Base-by-base conservation (phyloP, 352 stramenopile species). In the Globisporangium uncinulatum region DNA sequence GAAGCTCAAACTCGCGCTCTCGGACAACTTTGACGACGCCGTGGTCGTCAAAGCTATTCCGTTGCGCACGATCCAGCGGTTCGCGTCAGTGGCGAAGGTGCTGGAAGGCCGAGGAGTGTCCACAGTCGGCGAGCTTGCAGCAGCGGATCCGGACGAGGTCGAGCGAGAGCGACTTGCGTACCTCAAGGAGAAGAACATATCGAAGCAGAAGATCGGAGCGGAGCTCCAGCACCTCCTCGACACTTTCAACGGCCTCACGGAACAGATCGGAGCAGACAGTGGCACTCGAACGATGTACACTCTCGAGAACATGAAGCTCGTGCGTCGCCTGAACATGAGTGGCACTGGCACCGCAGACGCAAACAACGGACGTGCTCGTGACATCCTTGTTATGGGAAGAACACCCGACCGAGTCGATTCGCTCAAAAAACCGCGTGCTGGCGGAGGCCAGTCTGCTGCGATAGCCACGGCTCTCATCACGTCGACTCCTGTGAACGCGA, bases 11-110 rank as follows among this genome's bases (percentile, higher is more conserved):
- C 71, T 90, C 39, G 72, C 76, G 20, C 61, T 93, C 20, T 89
- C 76, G 0, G 76, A 91, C 62, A 88, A 89, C 53, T 87, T 89
- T 45, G 76, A 91, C 48, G 69, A 83, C 0, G 70, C 79, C 8
- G 69, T 91, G 1, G 78, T 90, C n/a, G 83, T 87, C 11, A 87
- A 89, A 51, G 67, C 76, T 2, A 90, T 93, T 44, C 80, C 80
- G 15, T 59, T 93, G 29, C 70, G 63, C 29, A 87, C 81, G n/a
- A 80, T 93, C 48, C 74, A 76, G 34, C 67, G 70, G 21, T 93
- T 93, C 51, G 70, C 71, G 7, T 70, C 78, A 0, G 70, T 91
- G 14, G 79, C 76, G 32, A 75, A 70, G 37, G 61, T 89, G 47
- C 66, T 91, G 32, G 75, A 81, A 32, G 49, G 56, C 15, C 63